Evolutionary conservation across 306 rosid genomes (phyloP), one percentile per base, ranked within the genome.

Genomic region (Rosa persica): DNA sequence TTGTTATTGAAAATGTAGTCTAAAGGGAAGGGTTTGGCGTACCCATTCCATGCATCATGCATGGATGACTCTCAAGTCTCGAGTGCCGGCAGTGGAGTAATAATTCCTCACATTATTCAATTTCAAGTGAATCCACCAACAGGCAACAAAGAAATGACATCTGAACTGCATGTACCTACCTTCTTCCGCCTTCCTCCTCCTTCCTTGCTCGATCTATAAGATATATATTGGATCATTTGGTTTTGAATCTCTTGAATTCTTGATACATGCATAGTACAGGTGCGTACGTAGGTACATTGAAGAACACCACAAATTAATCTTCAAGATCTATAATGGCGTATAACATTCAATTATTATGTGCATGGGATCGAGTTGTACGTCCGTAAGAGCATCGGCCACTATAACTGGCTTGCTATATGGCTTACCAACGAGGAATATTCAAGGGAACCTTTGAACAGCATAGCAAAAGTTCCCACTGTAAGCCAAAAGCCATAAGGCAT

Each of bases 81-180:
- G 55, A 12, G 5, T 48, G 36, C 34, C 8, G 46, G 17, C 20
- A 23, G 47, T 46, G 4, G 15, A 49, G 40, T 10, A 43, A 47
- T 47, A 27, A 71, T 36, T 71, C 12, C 40, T 12, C 43, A 17
- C 16, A 30, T 30, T 30, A 30, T 30, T 30, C 36, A 30, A 30
- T 30, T 15, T 8, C 15, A 22, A 70, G 48, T 47, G 38, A 58
- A 6, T 52, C n/a, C 36, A 42, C 42, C 15, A 11, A 5, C 69
- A 64, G 9, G 36, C 40, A 51, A 72, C 47, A 72, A 64, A 36
- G 67, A 55, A 55, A 22, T 55, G 77, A 73, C 67, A 73, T 73
- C 40, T 57, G 52, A 73, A 73, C 67, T 12, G n/a, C 5, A 23
- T 20, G 38, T 11, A 8, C 61, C 43, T 17, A 11, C 38, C 8